Percentiles rank a stretch among this genome's conserved stretches.
These are phyloP conservation scores for Choanephora cucurbitarum DNA, from an alignment of 371 early-diverging fungal species.

Conservation along the genomic window DNA sequence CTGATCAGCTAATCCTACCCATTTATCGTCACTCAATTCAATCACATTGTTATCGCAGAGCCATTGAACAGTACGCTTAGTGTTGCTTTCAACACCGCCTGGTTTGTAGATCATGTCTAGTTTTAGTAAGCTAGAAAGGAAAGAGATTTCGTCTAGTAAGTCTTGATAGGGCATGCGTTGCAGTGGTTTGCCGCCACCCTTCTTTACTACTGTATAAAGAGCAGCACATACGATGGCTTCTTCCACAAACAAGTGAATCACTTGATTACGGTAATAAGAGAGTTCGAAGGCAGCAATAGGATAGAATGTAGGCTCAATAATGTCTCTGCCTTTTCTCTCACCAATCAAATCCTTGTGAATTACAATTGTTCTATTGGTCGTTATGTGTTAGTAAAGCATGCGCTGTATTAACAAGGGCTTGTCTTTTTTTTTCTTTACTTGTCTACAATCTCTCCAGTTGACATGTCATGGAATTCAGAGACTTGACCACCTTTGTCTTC, in stretches of 20 bases:
- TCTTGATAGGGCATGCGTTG: slow-evolving; percentile 56
- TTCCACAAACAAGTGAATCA: slow-evolving; percentile 82
- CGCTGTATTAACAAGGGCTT: background rate
- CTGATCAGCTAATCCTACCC: slow-evolving; percentile 58
- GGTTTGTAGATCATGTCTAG: slow-evolving; percentile 85
- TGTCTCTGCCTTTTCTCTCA: slow-evolving; percentile 63
- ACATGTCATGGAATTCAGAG: slow-evolving; percentile 80
- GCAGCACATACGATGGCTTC: slow-evolving; percentile 83
- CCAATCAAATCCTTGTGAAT: slow-evolving; percentile 81
- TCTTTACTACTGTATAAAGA: slow-evolving; percentile 80
- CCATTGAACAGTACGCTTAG: slow-evolving; percentile 66
- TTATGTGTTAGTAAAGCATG: background rate
- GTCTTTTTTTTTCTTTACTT: slow-evolving; percentile 41
- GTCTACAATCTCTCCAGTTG: slow-evolving; percentile 64
- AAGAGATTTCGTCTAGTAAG: slow-evolving; percentile 71
- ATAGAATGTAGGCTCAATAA: slow-evolving; percentile 88
- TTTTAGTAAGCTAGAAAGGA: slow-evolving; percentile 80
- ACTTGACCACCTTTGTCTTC: slow-evolving; percentile 77
- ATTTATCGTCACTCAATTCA: slow-evolving; percentile 54
- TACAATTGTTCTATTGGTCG: slow-evolving; percentile 39
- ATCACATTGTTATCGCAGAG: slow-evolving; percentile 64
- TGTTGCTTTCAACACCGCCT: slow-evolving; percentile 74
- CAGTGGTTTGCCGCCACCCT: slow-evolving; percentile 66
- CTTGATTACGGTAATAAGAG: slow-evolving; percentile 84
- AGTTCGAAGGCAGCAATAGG: slow-evolving; percentile 86